These are phyloP conservation scores for Rhododendron simsii DNA, from an alignment of 148 eudicot species.

Conservation along the genomic window DNA sequence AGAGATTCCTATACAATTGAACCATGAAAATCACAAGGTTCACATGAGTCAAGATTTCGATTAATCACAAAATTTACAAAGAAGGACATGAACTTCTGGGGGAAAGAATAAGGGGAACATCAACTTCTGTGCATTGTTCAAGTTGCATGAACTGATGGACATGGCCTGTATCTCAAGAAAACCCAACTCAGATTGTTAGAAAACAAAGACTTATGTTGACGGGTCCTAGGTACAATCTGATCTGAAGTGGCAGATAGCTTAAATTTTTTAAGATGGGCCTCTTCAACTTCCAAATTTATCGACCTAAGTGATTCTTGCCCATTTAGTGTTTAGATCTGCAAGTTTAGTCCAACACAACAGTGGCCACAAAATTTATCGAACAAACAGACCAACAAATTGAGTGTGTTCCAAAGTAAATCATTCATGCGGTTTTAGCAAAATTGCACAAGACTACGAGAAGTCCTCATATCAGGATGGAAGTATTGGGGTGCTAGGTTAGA, in stretches of 20 bases:
- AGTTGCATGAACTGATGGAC: not conserved
- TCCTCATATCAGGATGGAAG: too few species aligned
- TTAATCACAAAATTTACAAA: not conserved
- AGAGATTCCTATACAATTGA: not conserved
- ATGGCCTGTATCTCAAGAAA: not conserved
- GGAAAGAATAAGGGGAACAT: not conserved
- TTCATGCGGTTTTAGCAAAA: too few species aligned
- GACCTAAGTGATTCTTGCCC: not conserved
- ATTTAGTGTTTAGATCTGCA: not conserved
- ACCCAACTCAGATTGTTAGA: not conserved
- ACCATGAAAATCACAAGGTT: not conserved
- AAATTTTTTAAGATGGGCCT: not conserved
- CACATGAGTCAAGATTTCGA: not conserved
- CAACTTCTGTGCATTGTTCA: not conserved
- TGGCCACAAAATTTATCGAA: too few species aligned
- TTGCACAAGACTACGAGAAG: too few species aligned
- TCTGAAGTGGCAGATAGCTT: not conserved
- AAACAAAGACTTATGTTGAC: not conserved
- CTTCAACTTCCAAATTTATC: not conserved
- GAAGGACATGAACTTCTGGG: not conserved
- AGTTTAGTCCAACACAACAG: too few species aligned
- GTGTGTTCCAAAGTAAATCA: too few species aligned
- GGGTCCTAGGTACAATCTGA: not conserved
- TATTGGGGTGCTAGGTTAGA: too few species aligned
- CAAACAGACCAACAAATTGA: too few species aligned